Evolutionary conservation across 1,284 basidiomycete species (phyloP).

Genomic region (Rhodofomes roseus): DNA sequence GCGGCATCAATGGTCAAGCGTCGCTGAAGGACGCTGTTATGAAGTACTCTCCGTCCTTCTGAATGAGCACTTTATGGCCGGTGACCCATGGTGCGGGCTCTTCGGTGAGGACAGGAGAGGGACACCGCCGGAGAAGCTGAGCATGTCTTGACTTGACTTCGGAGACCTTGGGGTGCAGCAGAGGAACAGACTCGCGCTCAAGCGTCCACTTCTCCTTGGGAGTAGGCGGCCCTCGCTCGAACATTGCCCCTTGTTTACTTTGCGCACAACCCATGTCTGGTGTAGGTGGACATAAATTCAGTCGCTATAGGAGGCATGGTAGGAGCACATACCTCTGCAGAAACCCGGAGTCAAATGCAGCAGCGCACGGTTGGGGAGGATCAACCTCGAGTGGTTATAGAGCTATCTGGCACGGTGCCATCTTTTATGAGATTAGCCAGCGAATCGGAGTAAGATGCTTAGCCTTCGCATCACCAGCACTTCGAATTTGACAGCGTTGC

Average conservation of each 20-base stretch:
- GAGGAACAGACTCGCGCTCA: conserved; percentile 6
- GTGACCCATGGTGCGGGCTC: conserved; percentile 33
- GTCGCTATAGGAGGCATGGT: neutral
- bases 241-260: conserved; percentile 33
- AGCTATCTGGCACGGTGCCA: neutral
- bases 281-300: conserved; percentile 3
- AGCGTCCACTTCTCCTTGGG: neutral
- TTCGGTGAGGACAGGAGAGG: conserved; percentile 27
- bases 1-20: neutral
- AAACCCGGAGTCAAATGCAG: neutral
- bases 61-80: conserved; percentile 21
- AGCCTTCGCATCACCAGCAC: neutral
- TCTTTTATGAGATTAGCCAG: neutral
- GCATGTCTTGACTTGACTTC: conserved; percentile 13
- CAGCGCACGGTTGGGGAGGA: neutral
- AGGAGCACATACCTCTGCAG: neutral
- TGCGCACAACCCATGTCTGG: conserved; percentile 39
- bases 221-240: conserved; percentile 11
- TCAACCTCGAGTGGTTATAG: conserved; percentile 1
- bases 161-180: conserved; percentile 8
- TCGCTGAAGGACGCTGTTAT: conserved; percentile 14
- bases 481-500: neutral
- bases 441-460: neutral
- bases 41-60: conserved; percentile 22
- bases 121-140: conserved; percentile 2